Conservation (phyloP, 2,329 filamentous ascomycete genomes). For the Cercospora brassicicola region DNA sequence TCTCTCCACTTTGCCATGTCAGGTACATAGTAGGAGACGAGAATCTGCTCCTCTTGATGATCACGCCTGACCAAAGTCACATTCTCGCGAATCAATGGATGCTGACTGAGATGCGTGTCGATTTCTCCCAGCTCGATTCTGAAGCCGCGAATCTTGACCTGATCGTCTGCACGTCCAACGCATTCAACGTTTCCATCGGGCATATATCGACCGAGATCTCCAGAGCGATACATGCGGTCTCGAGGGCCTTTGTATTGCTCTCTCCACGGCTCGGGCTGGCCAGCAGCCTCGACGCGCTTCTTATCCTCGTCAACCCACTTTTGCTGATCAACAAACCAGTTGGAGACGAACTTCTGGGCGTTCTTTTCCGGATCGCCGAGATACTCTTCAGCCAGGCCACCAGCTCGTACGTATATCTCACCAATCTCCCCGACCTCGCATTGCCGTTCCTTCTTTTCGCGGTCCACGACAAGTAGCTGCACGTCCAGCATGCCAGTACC, state of each 20-base stretch:
- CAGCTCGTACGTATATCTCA: conserved; percentile 80
- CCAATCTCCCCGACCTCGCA: conserved; percentile 81
- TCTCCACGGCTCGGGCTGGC: conserved; percentile 70
- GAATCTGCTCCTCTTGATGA: conserved; percentile 77
- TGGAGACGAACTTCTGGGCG: conserved; percentile 73
- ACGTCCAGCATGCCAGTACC: conserved; percentile 86
- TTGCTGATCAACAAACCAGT: conserved; percentile 79
- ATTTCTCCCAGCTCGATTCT: conserved; percentile 94
- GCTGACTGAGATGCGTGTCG: conserved; percentile 74
- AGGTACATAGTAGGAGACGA: conserved; percentile 89
- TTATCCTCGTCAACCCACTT: conserved; percentile 68
- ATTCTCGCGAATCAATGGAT: conserved; percentile 77
- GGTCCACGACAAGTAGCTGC: conserved; percentile 80
- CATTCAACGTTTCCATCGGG: conserved; percentile 71
- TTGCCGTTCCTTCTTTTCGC: conserved; percentile 63
- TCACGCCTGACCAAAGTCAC: conserved; percentile 82
- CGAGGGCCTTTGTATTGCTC: conserved; percentile 75
- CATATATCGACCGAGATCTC: conserved; percentile 78
- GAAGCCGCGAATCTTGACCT: conserved; percentile 96
- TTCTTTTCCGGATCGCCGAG: conserved; percentile 64
- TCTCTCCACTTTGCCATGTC: conserved; percentile 71
- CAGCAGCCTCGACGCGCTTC: conserved; percentile 49
- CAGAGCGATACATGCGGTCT: conserved; percentile 83
- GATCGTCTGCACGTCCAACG: conserved; percentile 77
- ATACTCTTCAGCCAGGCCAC: conserved; percentile 81